These are phyloP conservation scores for Colletotrichum sp. DNA, from an alignment of 2,329 filamentous ascomycete species.

Conservation along the genomic window DNA sequence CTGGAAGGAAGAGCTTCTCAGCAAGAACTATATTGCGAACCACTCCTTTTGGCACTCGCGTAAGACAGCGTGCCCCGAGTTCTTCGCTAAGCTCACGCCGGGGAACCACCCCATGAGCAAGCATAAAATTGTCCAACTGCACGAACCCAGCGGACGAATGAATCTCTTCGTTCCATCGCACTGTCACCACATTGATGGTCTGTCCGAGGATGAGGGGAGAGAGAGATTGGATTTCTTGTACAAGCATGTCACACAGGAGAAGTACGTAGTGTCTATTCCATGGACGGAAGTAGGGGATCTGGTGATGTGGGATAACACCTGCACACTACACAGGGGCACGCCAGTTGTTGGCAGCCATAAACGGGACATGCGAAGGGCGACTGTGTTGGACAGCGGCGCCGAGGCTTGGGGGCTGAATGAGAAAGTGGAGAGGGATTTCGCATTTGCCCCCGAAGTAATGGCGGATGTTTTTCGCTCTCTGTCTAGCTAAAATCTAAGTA, in stretches of 20 bases:
- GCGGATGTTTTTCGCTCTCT: not conserved
- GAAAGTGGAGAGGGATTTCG: slow-evolving; percentile 2
- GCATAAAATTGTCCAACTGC: slow-evolving; percentile 55
- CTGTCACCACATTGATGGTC: slow-evolving; percentile 56
- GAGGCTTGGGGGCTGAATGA: slow-evolving; percentile 43
- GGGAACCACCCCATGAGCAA: slow-evolving; percentile 39
- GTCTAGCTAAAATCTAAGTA: not conserved
- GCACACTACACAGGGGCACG: slow-evolving; percentile 58
- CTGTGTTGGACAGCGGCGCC: slow-evolving; percentile 52
- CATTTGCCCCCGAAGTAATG: not conserved
- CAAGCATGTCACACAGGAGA: slow-evolving; percentile 49
- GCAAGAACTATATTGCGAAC: slow-evolving; percentile 48
- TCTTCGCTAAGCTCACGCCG: slow-evolving; percentile 50
- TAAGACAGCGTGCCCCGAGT: slow-evolving; percentile 54
- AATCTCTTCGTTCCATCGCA: slow-evolving; percentile 60
- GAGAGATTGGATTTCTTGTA: slow-evolving; percentile 46
- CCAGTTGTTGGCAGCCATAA: slow-evolving; percentile 50
- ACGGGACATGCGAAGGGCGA: slow-evolving; percentile 61
- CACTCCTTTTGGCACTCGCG: slow-evolving; percentile 58
- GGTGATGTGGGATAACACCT: slow-evolving; percentile 65
- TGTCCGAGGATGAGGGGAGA: slow-evolving; percentile 36
- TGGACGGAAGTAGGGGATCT: slow-evolving; percentile 57
- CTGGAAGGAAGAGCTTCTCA: slow-evolving; percentile 36
- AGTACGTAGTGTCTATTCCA: slow-evolving; percentile 48
- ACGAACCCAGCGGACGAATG: slow-evolving; percentile 55